These are phyloP conservation scores for Trichosporon asahii DNA, from an alignment of 1,284 basidiomycete species.

Conservation along the genomic window DNA sequence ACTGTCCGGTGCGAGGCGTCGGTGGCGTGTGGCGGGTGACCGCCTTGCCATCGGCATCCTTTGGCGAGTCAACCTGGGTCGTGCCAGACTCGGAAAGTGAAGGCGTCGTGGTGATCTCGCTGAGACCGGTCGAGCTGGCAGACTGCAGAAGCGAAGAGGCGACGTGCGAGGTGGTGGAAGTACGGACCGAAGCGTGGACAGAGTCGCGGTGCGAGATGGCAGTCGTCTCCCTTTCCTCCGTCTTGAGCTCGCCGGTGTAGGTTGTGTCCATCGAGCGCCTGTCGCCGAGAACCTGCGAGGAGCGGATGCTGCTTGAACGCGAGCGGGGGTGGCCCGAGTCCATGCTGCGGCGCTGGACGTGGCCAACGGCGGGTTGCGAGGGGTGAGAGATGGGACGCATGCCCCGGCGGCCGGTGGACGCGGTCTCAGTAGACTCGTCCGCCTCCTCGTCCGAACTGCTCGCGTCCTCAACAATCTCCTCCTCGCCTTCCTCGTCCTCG, in stretches of 20 bases:
- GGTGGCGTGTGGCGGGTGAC: constrained; percentile 11
- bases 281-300: constrained; percentile 15
- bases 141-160: constrained; percentile 1
- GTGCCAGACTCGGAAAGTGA: background rate
- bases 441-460: constrained; percentile 41
- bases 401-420: constrained; percentile 4
- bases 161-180: background rate
- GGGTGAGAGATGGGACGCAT: constrained; percentile 20
- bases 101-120: background rate
- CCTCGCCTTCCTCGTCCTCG: constrained; percentile 33
- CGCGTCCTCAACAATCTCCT: constrained; percentile 39
- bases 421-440: background rate
- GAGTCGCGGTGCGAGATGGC: constrained; percentile 16
- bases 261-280: constrained; percentile 12
- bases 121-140: constrained; percentile 10
- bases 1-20: constrained; percentile 7
- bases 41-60: constrained; percentile 12
- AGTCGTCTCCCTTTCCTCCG: constrained; percentile 13
- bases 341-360: constrained; percentile 7
- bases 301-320: constrained; percentile 15
- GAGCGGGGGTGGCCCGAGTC: background rate
- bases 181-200: background rate
- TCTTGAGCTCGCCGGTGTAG: constrained; percentile 1
- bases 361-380: background rate
- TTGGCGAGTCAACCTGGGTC: background rate